Base-by-base conservation (phyloP, 768 basidiomycete species). In the Scleroderma citrinum region DNA sequence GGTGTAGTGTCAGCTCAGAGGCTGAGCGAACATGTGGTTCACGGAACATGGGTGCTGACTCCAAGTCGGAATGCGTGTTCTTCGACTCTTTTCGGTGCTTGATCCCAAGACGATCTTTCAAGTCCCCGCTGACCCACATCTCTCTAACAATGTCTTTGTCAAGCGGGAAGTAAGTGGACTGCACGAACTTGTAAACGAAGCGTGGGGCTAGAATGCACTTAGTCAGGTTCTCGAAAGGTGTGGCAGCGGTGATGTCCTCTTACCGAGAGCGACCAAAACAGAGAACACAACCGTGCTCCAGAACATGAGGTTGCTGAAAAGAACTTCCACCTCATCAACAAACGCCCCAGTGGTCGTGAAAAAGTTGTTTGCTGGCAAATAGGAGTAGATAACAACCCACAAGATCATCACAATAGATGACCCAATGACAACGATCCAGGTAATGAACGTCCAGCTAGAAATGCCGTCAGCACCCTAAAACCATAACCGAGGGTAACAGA, bases 131-230 rank as follows among this genome's bases (percentile, higher is more conserved):
- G 4, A 92, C 87, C 89, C 88, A 92, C 80, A 83, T 86, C 72
- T 98, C 95, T 24, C 95, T 83, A 7, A 98, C 75, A 48, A 97
- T 83, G 58, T 96, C 89, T 62, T 82, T 86, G 74, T 98, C 95
- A 16, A 83, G 71, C 2, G 94, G 93, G 42, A 65, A 69, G 59
- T 93, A 96, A 1, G 83, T 76, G 1, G 82, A 73, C 10, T 76
- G 71, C 52, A 85, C 60, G 62, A 79, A 91, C 60, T 90, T 89
- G 67, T 82, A 72, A 29, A 94, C 47, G 71, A 89, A 92, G 14
- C 90, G 80, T 0, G 95, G 95, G 5, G 82, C 89, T 91, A 52
- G 19, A 29, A 29, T 29, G 26, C 26, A 29, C 26, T 8, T 8
- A 4, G 26, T 29, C 26, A 29, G 26, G 4, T 29, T 29, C 26